phyloP scores from a whole-genome alignment of 2,329 filamentous ascomycete species.

The Hortaea werneckii region DNA sequence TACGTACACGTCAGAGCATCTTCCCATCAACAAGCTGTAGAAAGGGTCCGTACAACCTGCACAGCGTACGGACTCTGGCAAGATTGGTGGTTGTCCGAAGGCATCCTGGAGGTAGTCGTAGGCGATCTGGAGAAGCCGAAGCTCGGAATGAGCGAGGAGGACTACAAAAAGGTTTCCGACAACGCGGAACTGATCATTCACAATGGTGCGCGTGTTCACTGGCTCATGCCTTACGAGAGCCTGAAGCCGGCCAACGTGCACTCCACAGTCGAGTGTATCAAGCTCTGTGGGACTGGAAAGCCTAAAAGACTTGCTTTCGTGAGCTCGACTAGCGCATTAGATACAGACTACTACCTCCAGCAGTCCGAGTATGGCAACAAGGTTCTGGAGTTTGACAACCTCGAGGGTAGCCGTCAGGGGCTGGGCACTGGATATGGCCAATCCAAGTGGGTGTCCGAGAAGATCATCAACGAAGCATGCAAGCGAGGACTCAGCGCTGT shows the following conservation, averaged over 20 bases:
- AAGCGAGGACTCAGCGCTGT: slow-evolving; percentile 63
- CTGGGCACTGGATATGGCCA: slow-evolving; percentile 86
- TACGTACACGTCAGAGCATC: slow-evolving; percentile 68
- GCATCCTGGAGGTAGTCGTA: slow-evolving; percentile 50
- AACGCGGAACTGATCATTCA: slow-evolving; percentile 62
- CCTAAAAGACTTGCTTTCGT: slow-evolving; percentile 75
- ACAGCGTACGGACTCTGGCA: slow-evolving; percentile 73
- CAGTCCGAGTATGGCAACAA: slow-evolving; percentile 60
- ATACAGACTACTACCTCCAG: slow-evolving; percentile 69
- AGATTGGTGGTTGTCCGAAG: slow-evolving; percentile 52
- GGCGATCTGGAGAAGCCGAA: slow-evolving; percentile 65
- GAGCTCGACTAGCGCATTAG: slow-evolving; percentile 71
- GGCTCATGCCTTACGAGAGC: slow-evolving; percentile 67
- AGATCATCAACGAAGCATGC: slow-evolving; percentile 68
- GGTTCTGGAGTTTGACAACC: slow-evolving; percentile 66
- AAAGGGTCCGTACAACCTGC: slow-evolving; percentile 57
- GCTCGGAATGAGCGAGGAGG: slow-evolving; percentile 58
- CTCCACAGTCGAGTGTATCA: slow-evolving; percentile 66
- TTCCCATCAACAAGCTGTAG: slow-evolving; percentile 48
- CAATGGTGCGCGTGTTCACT: slow-evolving; percentile 72
- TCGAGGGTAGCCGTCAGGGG: slow-evolving; percentile 64
- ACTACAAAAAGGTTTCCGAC: slow-evolving; percentile 55
- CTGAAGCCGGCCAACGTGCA: slow-evolving; percentile 67
- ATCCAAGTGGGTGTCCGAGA: slow-evolving; percentile 72
- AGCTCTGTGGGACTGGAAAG: slow-evolving; percentile 63